Evolutionary conservation across 148 eudicot genomes (phyloP).

Genomic region (Persicaria maculosa): DNA sequence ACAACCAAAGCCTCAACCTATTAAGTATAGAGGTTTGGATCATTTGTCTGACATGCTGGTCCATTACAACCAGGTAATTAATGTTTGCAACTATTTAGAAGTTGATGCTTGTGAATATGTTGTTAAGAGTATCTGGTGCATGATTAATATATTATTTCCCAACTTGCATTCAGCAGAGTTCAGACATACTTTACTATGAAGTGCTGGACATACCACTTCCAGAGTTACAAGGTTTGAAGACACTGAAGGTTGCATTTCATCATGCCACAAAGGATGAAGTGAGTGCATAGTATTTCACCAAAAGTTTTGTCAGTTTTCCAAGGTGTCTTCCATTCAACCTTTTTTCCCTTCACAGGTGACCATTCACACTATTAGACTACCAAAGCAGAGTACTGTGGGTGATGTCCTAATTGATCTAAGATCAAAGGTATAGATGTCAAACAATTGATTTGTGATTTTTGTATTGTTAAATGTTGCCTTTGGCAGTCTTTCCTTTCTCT

Average conservation of each 20-base stretch:
- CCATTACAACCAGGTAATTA: slow-evolving; percentile 21
- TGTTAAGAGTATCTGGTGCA: background rate
- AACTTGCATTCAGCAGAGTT: slow-evolving; percentile 19
- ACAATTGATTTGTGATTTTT: background rate
- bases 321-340: background rate
- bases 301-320: background rate
- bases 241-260: slow-evolving; percentile 54
- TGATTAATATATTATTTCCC: background rate
- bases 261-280: slow-evolving; percentile 58
- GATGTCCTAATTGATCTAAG: slow-evolving; percentile 34
- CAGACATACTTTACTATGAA: slow-evolving; percentile 38
- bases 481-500: background rate
- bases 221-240: slow-evolving; percentile 47
- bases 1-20: slow-evolving; percentile 96
- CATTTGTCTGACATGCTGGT: slow-evolving; percentile 39
- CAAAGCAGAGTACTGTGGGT: slow-evolving; percentile 77
- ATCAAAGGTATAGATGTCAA: slow-evolving; percentile 15
- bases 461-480: background rate
- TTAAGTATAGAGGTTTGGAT: slow-evolving; percentile 79
- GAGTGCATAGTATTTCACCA: slow-evolving; percentile 12
- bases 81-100: background rate
- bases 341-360: slow-evolving; percentile 9
- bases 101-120: background rate
- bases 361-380: slow-evolving; percentile 36
- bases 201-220: slow-evolving; percentile 50